These are phyloP conservation scores for Synchytrium microbalum DNA, from an alignment of 371 early-diverging fungal genomes.

Conservation along the genomic window DNA sequence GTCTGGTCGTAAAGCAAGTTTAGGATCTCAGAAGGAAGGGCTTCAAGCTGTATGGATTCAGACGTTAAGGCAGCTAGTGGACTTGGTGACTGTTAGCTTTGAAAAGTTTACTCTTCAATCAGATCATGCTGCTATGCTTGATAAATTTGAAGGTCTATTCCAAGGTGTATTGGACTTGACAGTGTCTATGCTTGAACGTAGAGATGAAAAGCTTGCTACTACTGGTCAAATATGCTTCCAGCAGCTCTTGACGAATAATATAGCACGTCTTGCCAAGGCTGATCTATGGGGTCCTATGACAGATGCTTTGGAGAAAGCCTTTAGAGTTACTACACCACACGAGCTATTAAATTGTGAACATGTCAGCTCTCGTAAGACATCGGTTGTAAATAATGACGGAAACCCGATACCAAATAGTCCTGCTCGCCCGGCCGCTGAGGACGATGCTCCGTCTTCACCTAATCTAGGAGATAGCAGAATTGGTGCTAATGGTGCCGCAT, in stretches of 20 bases:
- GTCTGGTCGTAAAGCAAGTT: background rate
- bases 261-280: slow-evolving; percentile 21
- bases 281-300: slow-evolving; percentile 30
- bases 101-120: slow-evolving; percentile 12
- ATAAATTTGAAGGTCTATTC: slow-evolving; percentile 18
- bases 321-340: slow-evolving; percentile 29
- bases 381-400: background rate
- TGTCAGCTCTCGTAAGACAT: background rate
- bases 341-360: slow-evolving; percentile 33
- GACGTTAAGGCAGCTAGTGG: slow-evolving; percentile 33
- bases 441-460: background rate
- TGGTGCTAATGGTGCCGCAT: background rate
- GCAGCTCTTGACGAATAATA: slow-evolving; percentile 34
- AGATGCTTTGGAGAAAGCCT: slow-evolving; percentile 30
- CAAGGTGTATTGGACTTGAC: slow-evolving; percentile 24
- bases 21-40: slow-evolving; percentile 15
- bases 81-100: slow-evolving; percentile 30
- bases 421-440: background rate
- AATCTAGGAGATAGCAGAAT: background rate
- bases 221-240: slow-evolving; percentile 45
- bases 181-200: slow-evolving; percentile 21
- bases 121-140: slow-evolving; percentile 3
- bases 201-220: slow-evolving; percentile 39
- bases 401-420: background rate
- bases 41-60: slow-evolving; percentile 36